Base-by-base conservation (phyloP, 148 eudicot genomes). In the Polygonum maritimum region DNA sequence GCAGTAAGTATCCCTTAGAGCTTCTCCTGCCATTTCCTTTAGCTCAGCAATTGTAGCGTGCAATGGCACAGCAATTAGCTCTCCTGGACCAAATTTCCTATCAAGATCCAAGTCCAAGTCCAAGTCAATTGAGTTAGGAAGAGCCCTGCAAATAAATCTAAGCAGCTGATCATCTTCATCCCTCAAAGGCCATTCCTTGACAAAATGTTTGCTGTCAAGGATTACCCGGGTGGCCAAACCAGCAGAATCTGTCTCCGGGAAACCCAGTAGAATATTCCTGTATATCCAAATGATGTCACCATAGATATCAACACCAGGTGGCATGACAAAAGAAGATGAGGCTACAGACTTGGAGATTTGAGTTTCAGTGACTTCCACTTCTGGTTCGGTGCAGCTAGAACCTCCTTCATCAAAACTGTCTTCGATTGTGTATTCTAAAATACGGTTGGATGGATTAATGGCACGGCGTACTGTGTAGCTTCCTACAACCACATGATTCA, bases 1-100 rank as follows among this genome's bases (percentile, higher is more conserved):
- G 74, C 85, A 85, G 73, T 94, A 94, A 13, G 97, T 91, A 75
- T 94, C 98, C 78, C 92, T 81, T 76, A 94, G 75, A 3, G 95
- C 93, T 3, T 41, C 21, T 62, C 89, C 81, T 7, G 82, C 80
- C 11, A 78, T 87, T 19, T 55, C n/a, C 76, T 87, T 94, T 10
- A 94, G 67, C 3, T 94, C 97, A 7, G 89, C 87, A 19, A 82
- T 36, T 8, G 98, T 81, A 2, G 93, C 80, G 55, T 94, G 78
- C 39, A 90, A 77, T 13, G 98, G 97, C 35, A 91, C 81, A 40
- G 65, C 79, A 71, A 90, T 48, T 19, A 82, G 13, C 62, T 92
- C 98, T 0, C 88, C 88, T 1, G 81, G 82, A 11, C 83, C 71
- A 62, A 70, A 70, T 7, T 76, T 75, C 58, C 63, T 57, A 9